phyloP scores from a whole-genome alignment of 208 protist species.

The Crithidia brevicula region DNA sequence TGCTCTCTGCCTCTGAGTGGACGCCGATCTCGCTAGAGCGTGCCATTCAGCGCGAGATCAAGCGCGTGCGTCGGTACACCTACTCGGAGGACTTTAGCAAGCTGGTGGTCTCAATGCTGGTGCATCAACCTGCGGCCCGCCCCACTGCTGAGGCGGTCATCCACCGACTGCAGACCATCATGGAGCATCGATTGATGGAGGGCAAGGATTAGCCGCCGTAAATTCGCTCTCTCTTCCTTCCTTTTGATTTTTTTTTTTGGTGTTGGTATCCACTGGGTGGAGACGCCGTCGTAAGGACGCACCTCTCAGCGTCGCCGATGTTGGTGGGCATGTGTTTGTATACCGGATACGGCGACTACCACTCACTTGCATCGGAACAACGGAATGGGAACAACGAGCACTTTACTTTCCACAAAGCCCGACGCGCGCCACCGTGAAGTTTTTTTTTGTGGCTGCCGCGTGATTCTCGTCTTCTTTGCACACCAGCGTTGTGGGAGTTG shows the following conservation, averaged over 20 bases:
- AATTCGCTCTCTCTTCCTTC: not conserved
- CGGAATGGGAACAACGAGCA: too few relatives aligned
- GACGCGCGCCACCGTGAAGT: too few relatives aligned
- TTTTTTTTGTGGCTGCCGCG: too few relatives aligned
- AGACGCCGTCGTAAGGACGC: too few relatives aligned
- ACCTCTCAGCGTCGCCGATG: too few relatives aligned
- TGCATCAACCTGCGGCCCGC: constrained; percentile 47
- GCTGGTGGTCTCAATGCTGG: constrained; percentile 75
- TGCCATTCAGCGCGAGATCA: constrained; percentile 56
- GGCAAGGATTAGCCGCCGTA: constrained; percentile 15
- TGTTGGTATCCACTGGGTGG: too few relatives aligned
- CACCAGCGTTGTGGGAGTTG: too few relatives aligned
- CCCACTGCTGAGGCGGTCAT: constrained; percentile 52
- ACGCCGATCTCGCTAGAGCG: constrained; percentile 40
- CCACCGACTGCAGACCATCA: constrained; percentile 47
- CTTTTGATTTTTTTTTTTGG: constrained; percentile 5
- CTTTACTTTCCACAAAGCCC: too few relatives aligned
- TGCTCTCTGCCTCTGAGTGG: constrained; percentile 69
- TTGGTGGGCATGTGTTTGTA: too few relatives aligned
- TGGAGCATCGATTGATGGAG: constrained; percentile 57
- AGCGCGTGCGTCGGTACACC: constrained; percentile 30
- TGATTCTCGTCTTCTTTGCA: too few relatives aligned
- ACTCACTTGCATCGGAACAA: too few relatives aligned
- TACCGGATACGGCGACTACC: too few relatives aligned
- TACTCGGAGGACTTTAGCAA: constrained; percentile 70